Conservation (phyloP, 192 early-diverging fungal genomes). For the Paraglomus occultum region DNA sequence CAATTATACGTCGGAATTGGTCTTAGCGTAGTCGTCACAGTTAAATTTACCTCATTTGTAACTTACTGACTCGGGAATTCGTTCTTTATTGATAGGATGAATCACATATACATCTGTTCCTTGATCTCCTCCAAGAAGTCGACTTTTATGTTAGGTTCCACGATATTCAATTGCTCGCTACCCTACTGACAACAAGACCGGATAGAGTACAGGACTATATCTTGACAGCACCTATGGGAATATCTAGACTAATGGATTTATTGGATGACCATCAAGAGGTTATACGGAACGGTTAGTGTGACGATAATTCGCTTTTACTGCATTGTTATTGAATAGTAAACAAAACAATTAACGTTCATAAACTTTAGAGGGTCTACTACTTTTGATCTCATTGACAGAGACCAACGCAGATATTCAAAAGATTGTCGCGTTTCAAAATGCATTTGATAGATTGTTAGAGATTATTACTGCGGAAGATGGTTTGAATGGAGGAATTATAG, state of each 20-base stretch:
- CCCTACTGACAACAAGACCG: slow-evolving; percentile 62
- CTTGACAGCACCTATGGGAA: slow-evolving; percentile 81
- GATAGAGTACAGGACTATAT: slow-evolving; percentile 77
- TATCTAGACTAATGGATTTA: slow-evolving; percentile 88
- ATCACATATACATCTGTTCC: slow-evolving; percentile 69
- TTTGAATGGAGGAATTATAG: slow-evolving; percentile 90
- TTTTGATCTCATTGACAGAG: slow-evolving; percentile 90
- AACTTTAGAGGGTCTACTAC: slow-evolving; percentile 76
- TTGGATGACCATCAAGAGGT: slow-evolving; percentile 92
- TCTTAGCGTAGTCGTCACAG: slow-evolving; percentile 31
- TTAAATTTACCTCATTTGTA: neutral
- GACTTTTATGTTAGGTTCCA: slow-evolving; percentile 97
- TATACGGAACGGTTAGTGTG: slow-evolving; percentile 82
- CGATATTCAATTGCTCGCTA: slow-evolving; percentile 81
- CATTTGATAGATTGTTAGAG: slow-evolving; percentile 88
- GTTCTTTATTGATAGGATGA: slow-evolving; percentile 58
- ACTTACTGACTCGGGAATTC: slow-evolving; percentile 29
- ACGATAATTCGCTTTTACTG: neutral
- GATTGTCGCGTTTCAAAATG: slow-evolving; percentile 98
- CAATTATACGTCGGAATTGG: slow-evolving; percentile 29
- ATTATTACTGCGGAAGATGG: slow-evolving; percentile 92
- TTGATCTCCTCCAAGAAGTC: slow-evolving; percentile 86
- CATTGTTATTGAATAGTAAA: neutral
- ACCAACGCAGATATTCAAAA: slow-evolving; percentile 97
- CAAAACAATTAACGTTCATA: too few relatives aligned